These are phyloP conservation scores for Blepharisma japonicum DNA, from an alignment of 73 alveolate genomes.

Conservation along the genomic window DNA sequence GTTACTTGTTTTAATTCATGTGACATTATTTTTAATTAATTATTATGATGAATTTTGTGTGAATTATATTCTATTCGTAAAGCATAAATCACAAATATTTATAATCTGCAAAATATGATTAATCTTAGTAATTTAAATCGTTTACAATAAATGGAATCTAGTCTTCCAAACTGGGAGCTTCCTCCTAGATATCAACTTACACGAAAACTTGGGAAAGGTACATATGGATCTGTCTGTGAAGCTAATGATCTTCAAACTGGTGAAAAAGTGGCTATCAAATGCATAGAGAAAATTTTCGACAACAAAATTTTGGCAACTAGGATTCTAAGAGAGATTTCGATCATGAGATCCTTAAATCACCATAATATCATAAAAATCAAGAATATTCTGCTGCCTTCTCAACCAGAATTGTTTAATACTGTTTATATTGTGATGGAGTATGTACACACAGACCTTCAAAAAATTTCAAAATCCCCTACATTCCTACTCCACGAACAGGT, in stretches of 20 bases:
- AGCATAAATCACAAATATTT: too few species aligned
- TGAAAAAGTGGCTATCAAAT: conserved; percentile 66
- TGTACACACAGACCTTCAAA: conserved; percentile 74
- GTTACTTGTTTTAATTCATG: too few species aligned
- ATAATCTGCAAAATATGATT: too few species aligned
- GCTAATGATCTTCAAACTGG: conserved; percentile 83
- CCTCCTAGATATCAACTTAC: conserved; percentile 76
- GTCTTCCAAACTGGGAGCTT: conserved; percentile 53
- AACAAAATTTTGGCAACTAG: conserved; percentile 79
- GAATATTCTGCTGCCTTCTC: conserved; percentile 65
- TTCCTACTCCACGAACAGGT: conserved; percentile 65
- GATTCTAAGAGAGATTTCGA: conserved; percentile 74
- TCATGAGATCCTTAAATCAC: conserved; percentile 67
- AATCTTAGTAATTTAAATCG: too few species aligned
- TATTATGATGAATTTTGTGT: too few species aligned
- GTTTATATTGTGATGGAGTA: conserved; percentile 72
- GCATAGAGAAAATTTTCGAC: conserved; percentile 28
- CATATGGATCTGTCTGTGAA: conserved; percentile 89
- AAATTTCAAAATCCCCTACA: conserved; percentile 70
- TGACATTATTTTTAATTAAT: too few species aligned
- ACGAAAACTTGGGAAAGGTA: conserved; percentile 83
- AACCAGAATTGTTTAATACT: conserved; percentile 57
- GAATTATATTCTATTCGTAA: too few species aligned
- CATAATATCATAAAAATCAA: conserved; percentile 56
- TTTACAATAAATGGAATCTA: not conserved